Conservation (phyloP, 352 stramenopile genomes). For the Aphanomyces astaci region DNA sequence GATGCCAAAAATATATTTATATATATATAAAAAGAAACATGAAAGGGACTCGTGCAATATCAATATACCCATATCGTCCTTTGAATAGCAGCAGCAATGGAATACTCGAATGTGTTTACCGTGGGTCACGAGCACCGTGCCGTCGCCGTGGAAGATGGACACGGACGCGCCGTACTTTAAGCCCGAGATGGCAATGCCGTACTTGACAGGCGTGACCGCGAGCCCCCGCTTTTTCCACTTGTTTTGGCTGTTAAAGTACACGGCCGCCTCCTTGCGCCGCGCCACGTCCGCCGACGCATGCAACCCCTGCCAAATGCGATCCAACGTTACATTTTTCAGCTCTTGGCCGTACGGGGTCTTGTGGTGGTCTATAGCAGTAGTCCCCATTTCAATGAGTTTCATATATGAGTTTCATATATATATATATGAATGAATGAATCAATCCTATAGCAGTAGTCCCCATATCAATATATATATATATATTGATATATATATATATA, state of each 20-base stretch:
- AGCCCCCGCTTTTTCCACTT: slow-evolving; percentile 47
- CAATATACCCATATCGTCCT: too few species aligned
- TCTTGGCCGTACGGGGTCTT: slow-evolving; percentile 31
- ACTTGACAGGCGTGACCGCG: slow-evolving; percentile 62
- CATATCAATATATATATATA: too few species aligned
- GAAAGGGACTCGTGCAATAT: too few species aligned
- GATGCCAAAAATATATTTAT: too few species aligned
- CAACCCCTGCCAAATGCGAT: slow-evolving; percentile 33
- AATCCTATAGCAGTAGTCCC: too few species aligned
- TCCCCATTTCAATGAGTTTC: too few species aligned
- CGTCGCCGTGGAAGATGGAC: slow-evolving; percentile 41
- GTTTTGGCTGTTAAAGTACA: slow-evolving; percentile 40
- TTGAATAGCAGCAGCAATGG: too few species aligned
- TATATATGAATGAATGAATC: too few species aligned
- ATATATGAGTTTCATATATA: too few species aligned
- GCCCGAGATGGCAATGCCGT: slow-evolving; percentile 31
- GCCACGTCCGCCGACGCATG: slow-evolving; percentile 27
- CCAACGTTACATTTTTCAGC: slow-evolving; percentile 31
- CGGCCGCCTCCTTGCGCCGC: slow-evolving; percentile 27
- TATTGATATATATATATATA: too few species aligned
- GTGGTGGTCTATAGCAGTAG: slow-evolving; percentile 23
- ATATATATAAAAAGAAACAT: too few species aligned
- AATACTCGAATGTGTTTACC: slow-evolving; percentile 3
- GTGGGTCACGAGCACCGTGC: slow-evolving; percentile 34
- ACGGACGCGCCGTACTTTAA: slow-evolving; percentile 33